Evolutionary conservation across 2,329 filamentous ascomycete genomes (phyloP).

Genomic region (Claviceps capensis): DNA sequence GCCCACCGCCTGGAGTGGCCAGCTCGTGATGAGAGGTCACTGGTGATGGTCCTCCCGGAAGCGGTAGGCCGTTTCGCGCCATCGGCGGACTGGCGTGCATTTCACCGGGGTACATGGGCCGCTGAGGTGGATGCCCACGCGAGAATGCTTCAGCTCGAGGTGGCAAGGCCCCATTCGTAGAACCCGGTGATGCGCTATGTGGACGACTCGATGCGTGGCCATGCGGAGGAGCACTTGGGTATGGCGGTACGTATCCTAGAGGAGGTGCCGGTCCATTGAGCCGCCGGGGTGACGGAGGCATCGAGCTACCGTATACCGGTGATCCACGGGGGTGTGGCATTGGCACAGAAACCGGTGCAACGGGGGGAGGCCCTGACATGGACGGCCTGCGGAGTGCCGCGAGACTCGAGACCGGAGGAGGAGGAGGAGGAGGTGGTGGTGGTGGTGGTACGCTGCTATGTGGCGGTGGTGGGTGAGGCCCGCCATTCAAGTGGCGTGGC

Average conservation of each 20-base stretch:
- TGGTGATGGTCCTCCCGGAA: constrained; percentile 9
- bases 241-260: constrained; percentile 26
- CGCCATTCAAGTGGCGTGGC: constrained; percentile 37
- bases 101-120: constrained; percentile 27
- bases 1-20: constrained; percentile 13
- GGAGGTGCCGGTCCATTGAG: constrained; percentile 28
- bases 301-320: constrained; percentile 26
- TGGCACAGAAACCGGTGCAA: constrained; percentile 26
- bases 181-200: constrained; percentile 16
- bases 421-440: background rate
- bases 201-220: constrained; percentile 13
- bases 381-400: constrained; percentile 37
- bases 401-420: constrained; percentile 19
- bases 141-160: constrained; percentile 21
- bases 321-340: constrained; percentile 24
- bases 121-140: constrained; percentile 28
- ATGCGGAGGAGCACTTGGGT: constrained; percentile 13
- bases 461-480: constrained; percentile 18
- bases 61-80: constrained; percentile 24
- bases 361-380: constrained; percentile 26
- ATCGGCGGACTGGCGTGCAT: constrained; percentile 32
- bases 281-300: constrained; percentile 35
- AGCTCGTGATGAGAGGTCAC: constrained; percentile 12
- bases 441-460: constrained; percentile 14
- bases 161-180: constrained; percentile 21